Base-by-base conservation (phyloP, 139 green algal genomes). In the Desmodesmus armatus region DNA sequence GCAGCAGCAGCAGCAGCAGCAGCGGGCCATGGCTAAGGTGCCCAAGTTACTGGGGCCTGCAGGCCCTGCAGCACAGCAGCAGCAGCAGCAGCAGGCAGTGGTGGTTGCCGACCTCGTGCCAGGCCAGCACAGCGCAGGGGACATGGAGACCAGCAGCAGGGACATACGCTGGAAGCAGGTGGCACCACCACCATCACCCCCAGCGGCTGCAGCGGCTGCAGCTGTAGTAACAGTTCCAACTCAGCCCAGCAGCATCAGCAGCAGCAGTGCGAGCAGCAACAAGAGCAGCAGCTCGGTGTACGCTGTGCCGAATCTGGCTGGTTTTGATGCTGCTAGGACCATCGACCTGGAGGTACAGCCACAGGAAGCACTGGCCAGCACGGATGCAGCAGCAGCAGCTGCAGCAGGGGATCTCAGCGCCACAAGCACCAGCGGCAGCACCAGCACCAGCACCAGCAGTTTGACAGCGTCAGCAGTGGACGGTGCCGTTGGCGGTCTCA, bases 1-100 rank as follows among this genome's bases (percentile, higher is more conserved):
- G 75, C 27, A 44, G 51, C 49, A 70, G 51, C 51, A 71, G 53
- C 75, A 58, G 75, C 51, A 82, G 75, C 75, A 82, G 31, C 75
- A 55, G 72, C 29, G 13, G 62, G 9, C 29, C n/a, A 71, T 71
- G 21, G 60, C 60, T 11, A 69, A 40, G 25, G 5, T n/a, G n/a
- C n/a, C n/a, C n/a, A n/a, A n/a, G n/a, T n/a, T n/a, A n/a, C n/a
- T n/a, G n/a, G n/a, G n/a, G n/a, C n/a, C n/a, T n/a, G n/a, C n/a
- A n/a, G n/a, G n/a, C n/a, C n/a, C n/a, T n/a, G n/a, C 29, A 43
- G 2, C 63, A 71, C 27, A 71, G 65, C 43, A 74, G 78, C 79
- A 78, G 65, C 79, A 70, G 31, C 65, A 67, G 79, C 41, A 62
- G 21, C 29, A 43, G 23, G 63, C 31, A 44, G 63, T 19, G 19